Percentiles rank a stretch among this genome's conserved stretches.
These are phyloP conservation scores for Boletales sp. DNA, from an alignment of 768 basidiomycete genomes.

Conservation along the genomic window DNA sequence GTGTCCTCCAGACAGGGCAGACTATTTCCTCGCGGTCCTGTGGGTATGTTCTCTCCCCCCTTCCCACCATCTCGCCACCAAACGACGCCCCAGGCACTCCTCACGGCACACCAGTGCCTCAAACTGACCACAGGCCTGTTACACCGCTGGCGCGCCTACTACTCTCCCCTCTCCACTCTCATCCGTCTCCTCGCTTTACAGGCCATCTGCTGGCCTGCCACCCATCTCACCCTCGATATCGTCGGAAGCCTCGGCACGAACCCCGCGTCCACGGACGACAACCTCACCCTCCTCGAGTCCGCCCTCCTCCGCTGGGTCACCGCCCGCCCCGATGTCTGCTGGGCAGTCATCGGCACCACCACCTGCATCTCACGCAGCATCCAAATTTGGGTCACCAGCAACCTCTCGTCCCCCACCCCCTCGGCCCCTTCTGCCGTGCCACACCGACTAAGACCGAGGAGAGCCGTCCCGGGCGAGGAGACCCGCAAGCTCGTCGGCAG, in stretches of 20 bases:
- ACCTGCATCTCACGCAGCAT: slow-evolving; percentile 80
- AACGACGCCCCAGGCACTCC: slow-evolving; percentile 51
- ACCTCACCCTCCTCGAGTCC: slow-evolving; percentile 19
- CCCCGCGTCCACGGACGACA: neutral
- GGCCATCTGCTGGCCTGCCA: slow-evolving; percentile 95
- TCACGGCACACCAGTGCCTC: slow-evolving; percentile 90
- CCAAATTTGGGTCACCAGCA: slow-evolving; percentile 95
- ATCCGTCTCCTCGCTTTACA: slow-evolving; percentile 91
- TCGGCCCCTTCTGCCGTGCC: slow-evolving; percentile 8
- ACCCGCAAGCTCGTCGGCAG: slow-evolving; percentile 41
- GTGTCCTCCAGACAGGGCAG: slow-evolving; percentile 50
- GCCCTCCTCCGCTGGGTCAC: slow-evolving; percentile 40
- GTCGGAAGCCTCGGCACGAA: slow-evolving; percentile 44
- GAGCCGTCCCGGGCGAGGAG: slow-evolving; percentile 13
- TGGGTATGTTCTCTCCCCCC: slow-evolving; percentile 50
- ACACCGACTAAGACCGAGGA: slow-evolving; percentile 22
- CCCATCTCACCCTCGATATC: slow-evolving; percentile 76
- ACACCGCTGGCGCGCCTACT: slow-evolving; percentile 87
- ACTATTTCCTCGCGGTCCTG: slow-evolving; percentile 63
- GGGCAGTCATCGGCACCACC: slow-evolving; percentile 88
- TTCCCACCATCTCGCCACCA: neutral
- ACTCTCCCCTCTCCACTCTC: slow-evolving; percentile 81
- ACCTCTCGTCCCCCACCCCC: slow-evolving; percentile 44
- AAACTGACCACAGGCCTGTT: slow-evolving; percentile 84
- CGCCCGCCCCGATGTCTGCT: slow-evolving; percentile 75